Conservation (phyloP, 805 yeast species). For the Kodamaea restingae region DNA sequence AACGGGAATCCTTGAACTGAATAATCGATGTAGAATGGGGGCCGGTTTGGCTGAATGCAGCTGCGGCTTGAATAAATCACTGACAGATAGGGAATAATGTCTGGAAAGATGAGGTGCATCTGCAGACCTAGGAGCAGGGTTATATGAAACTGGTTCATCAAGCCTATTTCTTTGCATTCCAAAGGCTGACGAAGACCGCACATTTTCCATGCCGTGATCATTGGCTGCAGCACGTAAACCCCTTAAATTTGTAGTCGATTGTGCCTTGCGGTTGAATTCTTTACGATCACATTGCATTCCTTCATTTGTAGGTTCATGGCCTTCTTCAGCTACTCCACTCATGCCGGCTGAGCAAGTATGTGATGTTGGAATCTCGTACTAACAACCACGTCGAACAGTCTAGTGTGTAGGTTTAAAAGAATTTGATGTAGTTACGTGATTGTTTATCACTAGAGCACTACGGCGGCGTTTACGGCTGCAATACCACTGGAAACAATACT, state of each 20-base stretch:
- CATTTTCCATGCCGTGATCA: not conserved
- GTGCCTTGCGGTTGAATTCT: not conserved
- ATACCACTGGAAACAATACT: too few species aligned
- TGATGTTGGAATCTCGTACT: too few species aligned
- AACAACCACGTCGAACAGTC: too few species aligned
- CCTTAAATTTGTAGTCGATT: slow-evolving; percentile 4
- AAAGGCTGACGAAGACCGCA: slow-evolving; percentile 5
- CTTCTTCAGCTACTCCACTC: too few species aligned
- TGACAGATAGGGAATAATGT: slow-evolving; percentile 3
- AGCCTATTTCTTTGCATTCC: not conserved
- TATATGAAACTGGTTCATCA: not conserved
- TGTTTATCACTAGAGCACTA: too few species aligned
- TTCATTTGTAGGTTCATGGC: too few species aligned
- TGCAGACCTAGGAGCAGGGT: not conserved
- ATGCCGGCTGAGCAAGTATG: too few species aligned
- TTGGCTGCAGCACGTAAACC: not conserved
- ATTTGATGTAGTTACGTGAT: too few species aligned
- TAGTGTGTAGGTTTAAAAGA: too few species aligned
- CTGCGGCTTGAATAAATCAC: not conserved
- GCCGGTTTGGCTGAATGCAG: not conserved
- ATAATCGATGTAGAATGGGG: slow-evolving; percentile 28
- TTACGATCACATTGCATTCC: not conserved
- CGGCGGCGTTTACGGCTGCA: too few species aligned
- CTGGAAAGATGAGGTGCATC: not conserved
- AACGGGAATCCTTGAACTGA: slow-evolving; percentile 27